Evolutionary conservation across 2,329 filamentous ascomycete genomes (phyloP), one percentile per base, ranked within the genome.

Genomic region (Mycosphaerella arachidis): DNA sequence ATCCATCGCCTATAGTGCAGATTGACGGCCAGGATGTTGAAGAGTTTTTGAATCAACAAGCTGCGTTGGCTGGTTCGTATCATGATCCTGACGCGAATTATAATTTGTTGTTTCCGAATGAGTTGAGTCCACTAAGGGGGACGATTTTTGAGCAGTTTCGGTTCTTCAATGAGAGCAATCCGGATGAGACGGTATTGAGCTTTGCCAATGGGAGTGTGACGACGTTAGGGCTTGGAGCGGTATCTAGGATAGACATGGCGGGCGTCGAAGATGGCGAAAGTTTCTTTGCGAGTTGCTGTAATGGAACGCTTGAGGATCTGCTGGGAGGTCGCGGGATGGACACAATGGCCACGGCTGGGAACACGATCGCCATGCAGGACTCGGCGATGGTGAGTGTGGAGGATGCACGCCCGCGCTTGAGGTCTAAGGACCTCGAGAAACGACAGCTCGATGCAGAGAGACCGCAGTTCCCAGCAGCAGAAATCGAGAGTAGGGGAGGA

Each of bases 61-160:
- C 75, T 29, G 55, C 65, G 0, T 62, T 72, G 31, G 68, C 69
- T n/a, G 58, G 56, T 7, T 64, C 67, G 37, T 73, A 71, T 33
- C 75, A 77, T 24, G 76, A 78, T 56, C 72, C 73, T 1, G 74
- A 78, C 58, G 72, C 73, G 6, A 68, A 74, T 48, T 78, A 75
- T 70, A 78, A 78, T 52, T 66, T 67, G 1, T 53, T 77, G 1
- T 77, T 78, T 59, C 68, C 70, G 8, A 73, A 33, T 12, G 31
- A 35, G 31, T 12, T 35, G 7, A 12, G 8, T 9, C 31, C 31
- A 12, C 8, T 9, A 12, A 35, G 31, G 7, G 31, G 31, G 12
- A 35, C 31, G 8, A 35, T 35, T 1, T 5, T 35, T 35, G 31
- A 35, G 12, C 2, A 35, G 31, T 35, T 35, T 35, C 31, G 31